Evolutionary conservation across 2,329 filamentous ascomycete species (phyloP).

Genomic region (Emericellopsis cladophorae): DNA sequence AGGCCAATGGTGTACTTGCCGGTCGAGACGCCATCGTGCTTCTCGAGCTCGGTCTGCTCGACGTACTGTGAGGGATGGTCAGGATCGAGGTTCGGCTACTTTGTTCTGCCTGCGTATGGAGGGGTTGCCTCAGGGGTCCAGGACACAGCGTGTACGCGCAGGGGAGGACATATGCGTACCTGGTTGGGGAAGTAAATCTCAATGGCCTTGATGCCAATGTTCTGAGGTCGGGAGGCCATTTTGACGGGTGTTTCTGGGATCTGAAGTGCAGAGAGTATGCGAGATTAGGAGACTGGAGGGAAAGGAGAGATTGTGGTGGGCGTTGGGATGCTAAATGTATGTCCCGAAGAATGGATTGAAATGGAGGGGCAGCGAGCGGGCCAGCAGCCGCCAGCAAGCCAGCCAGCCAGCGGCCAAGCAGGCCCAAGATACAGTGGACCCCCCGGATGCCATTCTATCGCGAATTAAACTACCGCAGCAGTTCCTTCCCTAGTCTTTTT

Average conservation of each 20-base stretch:
- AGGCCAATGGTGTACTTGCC: conserved; percentile 89
- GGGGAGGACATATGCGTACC: conserved; percentile 35
- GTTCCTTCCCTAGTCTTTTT: too few relatives aligned
- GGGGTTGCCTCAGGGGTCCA: background rate
- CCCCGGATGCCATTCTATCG: background rate
- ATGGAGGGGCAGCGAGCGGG: background rate
- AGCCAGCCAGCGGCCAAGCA: background rate
- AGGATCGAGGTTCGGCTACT: conserved; percentile 7
- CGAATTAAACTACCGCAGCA: background rate
- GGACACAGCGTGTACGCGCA: too few relatives aligned
- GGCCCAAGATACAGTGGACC: background rate
- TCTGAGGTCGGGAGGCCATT: conserved; percentile 70
- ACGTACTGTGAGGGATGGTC: conserved; percentile 49
- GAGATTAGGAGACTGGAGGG: conserved; percentile 5
- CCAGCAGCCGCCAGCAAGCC: background rate
- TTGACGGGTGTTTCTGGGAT: conserved; percentile 8
- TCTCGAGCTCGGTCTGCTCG: conserved; percentile 70
- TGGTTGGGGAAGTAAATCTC: conserved; percentile 81
- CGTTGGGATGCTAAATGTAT: conserved; percentile 5
- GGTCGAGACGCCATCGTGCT: conserved; percentile 69
- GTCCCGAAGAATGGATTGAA: background rate
- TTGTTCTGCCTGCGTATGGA: background rate
- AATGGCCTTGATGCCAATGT: conserved; percentile 88
- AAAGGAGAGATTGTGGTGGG: conserved; percentile 1
- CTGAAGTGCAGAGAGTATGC: background rate